phyloP scores from a whole-genome alignment of 2,329 filamentous ascomycete species.

The Fusarium duplospermum region DNA sequence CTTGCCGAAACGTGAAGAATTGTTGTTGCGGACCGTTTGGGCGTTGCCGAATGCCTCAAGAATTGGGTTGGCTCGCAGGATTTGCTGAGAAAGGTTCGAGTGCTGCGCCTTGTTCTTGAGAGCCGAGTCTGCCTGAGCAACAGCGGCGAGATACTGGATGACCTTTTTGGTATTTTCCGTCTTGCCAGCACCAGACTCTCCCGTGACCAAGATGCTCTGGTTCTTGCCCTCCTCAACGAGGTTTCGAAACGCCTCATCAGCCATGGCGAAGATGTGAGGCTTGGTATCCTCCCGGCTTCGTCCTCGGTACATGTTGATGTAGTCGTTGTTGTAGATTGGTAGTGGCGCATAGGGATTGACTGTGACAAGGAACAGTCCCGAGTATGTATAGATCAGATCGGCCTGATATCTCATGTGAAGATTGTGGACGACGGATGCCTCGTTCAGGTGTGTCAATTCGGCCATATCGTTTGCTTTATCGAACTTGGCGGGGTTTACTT shows the following conservation, averaged over 20 bases:
- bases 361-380: slow-evolving; percentile 94
- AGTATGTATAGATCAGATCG: slow-evolving; percentile 98
- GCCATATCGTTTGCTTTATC: slow-evolving; percentile 99
- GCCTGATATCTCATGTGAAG: slow-evolving; percentile 94
- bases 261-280: slow-evolving; percentile 97
- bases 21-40: slow-evolving; percentile 97
- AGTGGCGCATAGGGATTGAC: slow-evolving; percentile 96
- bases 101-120: slow-evolving; percentile 71
- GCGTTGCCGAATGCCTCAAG: slow-evolving; percentile 98
- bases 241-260: slow-evolving; percentile 95
- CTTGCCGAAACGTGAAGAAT: slow-evolving; percentile 97
- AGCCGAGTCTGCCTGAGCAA: slow-evolving; percentile 85
- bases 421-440: slow-evolving; percentile 97
- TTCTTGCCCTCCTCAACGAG: slow-evolving; percentile 95
- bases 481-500: slow-evolving; percentile 99
- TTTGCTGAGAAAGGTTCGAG: slow-evolving; percentile 94
- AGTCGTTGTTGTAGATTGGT: slow-evolving; percentile 96
- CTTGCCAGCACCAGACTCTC: slow-evolving; percentile 97
- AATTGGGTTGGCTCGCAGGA: slow-evolving; percentile 94
- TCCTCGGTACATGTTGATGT: slow-evolving; percentile 98
- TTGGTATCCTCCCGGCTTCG: slow-evolving; percentile 92
- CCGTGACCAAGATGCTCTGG: slow-evolving; percentile 97
- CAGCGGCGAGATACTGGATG: slow-evolving; percentile 96
- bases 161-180: slow-evolving; percentile 99
- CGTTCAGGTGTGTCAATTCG: slow-evolving; percentile 96